phyloP scores from a whole-genome alignment of 192 early-diverging fungal species.

The Glomus cerebriforme region DNA sequence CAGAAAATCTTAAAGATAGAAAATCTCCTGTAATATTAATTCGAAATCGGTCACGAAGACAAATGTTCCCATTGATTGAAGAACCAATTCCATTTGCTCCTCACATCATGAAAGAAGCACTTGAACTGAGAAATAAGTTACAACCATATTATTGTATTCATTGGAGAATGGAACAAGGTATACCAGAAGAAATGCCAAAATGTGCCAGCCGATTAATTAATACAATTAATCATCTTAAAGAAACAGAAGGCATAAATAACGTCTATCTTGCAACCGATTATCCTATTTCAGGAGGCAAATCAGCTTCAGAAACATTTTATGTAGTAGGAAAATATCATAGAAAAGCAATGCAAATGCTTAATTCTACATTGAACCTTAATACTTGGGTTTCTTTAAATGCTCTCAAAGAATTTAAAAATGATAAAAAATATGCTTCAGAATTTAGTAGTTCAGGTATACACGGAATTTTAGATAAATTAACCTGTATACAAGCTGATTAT shows the following conservation, averaged over 20 bases:
- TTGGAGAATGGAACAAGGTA: conserved; percentile 18
- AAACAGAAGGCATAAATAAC: not conserved
- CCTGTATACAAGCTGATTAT: conserved; percentile 31
- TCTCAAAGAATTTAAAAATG: not conserved
- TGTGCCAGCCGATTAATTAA: not conserved
- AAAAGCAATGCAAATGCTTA: not conserved
- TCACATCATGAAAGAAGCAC: not conserved
- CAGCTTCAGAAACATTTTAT: too few relatives aligned
- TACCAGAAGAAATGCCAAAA: not conserved
- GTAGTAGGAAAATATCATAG: not conserved
- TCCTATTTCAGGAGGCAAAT: not conserved
- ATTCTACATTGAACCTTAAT: not conserved
- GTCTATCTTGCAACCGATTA: conserved; percentile 26
- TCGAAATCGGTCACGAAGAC: not conserved
- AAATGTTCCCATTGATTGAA: not conserved
- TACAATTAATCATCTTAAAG: not conserved
- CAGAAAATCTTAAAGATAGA: not conserved
- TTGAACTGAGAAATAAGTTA: not conserved
- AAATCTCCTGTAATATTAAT: not conserved
- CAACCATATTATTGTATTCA: conserved; percentile 6
- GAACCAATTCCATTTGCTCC: not conserved
- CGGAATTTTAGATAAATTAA: conserved; percentile 34
- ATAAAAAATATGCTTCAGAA: not conserved
- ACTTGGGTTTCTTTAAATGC: not conserved
- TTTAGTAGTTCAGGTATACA: conserved; percentile 10